Conservation (phyloP, 2,329 filamentous ascomycete genomes). For the Hirsutella thompsonii region DNA sequence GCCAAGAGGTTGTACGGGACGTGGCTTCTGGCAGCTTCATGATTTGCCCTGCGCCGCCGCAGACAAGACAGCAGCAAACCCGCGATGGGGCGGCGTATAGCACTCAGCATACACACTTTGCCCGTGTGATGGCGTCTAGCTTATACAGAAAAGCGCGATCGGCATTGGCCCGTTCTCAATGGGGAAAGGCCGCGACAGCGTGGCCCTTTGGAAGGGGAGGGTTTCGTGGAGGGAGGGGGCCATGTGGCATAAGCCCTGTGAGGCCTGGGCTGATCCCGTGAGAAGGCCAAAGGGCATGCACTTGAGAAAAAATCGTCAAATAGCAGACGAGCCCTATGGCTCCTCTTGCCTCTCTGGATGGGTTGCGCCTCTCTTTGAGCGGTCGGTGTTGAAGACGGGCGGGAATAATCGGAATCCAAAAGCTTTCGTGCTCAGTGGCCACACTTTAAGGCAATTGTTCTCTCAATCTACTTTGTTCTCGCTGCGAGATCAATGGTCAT, state of each 20-base stretch:
- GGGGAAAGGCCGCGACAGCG: neutral
- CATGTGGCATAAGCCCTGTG: slow-evolving; percentile 2
- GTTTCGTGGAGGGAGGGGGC: neutral
- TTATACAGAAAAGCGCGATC: neutral
- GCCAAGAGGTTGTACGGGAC: too few species aligned
- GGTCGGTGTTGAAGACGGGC: too few species aligned
- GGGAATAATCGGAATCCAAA: too few species aligned
- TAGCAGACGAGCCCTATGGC: neutral
- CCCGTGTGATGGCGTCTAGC: neutral
- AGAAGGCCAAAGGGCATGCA: neutral
- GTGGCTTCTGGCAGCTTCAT: neutral
- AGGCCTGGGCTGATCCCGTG: slow-evolving; percentile 2
- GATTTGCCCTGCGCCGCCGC: neutral
- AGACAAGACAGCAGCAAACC: too few species aligned
- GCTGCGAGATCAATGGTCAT: too few species aligned
- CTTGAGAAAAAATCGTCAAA: neutral
- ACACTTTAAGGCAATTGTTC: too few species aligned
- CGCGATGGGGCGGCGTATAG: neutral
- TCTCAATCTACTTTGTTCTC: too few species aligned
- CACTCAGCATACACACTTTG: too few species aligned
- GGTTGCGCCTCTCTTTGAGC: too few species aligned
- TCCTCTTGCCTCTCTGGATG: too few species aligned
- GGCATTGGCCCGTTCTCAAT: neutral
- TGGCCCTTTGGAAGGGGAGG: too few species aligned
- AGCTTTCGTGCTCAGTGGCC: too few species aligned